phyloP scores from a whole-genome alignment of 306 rosid species.

The Geum urbanum region DNA sequence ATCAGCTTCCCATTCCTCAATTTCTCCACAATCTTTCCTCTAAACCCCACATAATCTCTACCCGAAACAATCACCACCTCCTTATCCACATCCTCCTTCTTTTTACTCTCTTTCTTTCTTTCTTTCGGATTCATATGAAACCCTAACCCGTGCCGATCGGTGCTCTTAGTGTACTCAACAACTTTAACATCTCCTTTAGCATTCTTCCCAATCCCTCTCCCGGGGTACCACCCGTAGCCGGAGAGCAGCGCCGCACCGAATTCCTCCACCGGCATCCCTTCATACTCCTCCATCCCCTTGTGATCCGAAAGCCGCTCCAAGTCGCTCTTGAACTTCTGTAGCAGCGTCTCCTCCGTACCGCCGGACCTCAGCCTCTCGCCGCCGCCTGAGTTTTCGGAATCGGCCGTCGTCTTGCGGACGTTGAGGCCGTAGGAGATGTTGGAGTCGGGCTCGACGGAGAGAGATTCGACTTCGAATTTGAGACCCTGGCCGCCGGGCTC shows the following conservation, averaged over 20 bases:
- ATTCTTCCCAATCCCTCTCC: slow-evolving; percentile 78
- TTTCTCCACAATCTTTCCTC: slow-evolving; percentile 45
- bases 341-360: slow-evolving; percentile 29
- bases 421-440: slow-evolving; percentile 60
- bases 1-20: slow-evolving; percentile 32
- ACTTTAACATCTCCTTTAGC: slow-evolving; percentile 64
- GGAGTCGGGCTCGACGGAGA: slow-evolving; percentile 27
- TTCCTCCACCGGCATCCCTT: slow-evolving; percentile 71
- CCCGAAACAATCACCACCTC: slow-evolving; percentile 56
- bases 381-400: neutral
- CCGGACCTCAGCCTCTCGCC: slow-evolving; percentile 2
- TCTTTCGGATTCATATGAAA: slow-evolving; percentile 22
- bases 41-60: slow-evolving; percentile 44
- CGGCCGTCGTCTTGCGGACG: slow-evolving; percentile 22
- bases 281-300: slow-evolving; percentile 54
- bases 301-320: slow-evolving; percentile 52
- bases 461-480: slow-evolving; percentile 40
- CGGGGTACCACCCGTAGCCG: slow-evolving; percentile 84
- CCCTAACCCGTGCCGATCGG: slow-evolving; percentile 71
- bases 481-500: slow-evolving; percentile 27
- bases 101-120: slow-evolving; percentile 2
- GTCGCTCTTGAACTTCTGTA: slow-evolving; percentile 56
- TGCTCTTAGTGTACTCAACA: slow-evolving; percentile 40
- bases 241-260: slow-evolving; percentile 70
- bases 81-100: slow-evolving; percentile 28